Evolutionary conservation across 352 stramenopile genomes (phyloP), one percentile per base, ranked within the genome.

Genomic region (Globisporangium heterothallicum): DNA sequence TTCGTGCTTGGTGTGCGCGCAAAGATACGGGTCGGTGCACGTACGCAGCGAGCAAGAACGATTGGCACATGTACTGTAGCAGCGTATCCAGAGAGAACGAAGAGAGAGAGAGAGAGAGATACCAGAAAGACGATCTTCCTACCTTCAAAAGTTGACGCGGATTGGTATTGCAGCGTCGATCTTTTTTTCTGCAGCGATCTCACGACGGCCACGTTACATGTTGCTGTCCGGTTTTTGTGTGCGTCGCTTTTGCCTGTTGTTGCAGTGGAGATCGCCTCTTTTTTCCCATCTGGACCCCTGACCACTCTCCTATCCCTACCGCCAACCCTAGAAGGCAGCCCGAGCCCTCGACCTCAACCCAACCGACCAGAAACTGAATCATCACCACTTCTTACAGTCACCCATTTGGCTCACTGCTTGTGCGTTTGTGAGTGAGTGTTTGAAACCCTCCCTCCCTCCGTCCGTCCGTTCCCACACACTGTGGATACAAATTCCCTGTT

Each of bases 321-420:
- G 43, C n/a, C 49, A 56, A 13, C 44, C 49, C 38, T 52, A 35
- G 9, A 19, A 16, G 9, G 27, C 19, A 44, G n/a, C 12, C 32
- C 48, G 16, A 45, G 1, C 40, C 3, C 1, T 12, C 22, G 18
- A 22, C 49, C 16, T 42, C 34, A 35, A 35, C 50, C 42, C 34
- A 45, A 53, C 50, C 36, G 50, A 42, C 44, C 59, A 56, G 47
- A 53, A 66, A 59, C 54, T 63, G 55, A 67, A 67, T 55, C 59
- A 60, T 27, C 30, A 43, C 21, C 30, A 32, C n/a, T 56, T 42
- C 36, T 48, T 27, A 48, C 40, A 45, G 16, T 26, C 49, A 41
- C 41, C 49, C 49, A 53, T 42, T 52, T 52, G 45, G 45, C 26
- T 49, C 30, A 36, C 30, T 36, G 30, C 16, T 8, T 36, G 30